These are phyloP conservation scores for Basipetospora chlamydospora DNA, from an alignment of 2,329 filamentous ascomycete genomes.

Conservation along the genomic window DNA sequence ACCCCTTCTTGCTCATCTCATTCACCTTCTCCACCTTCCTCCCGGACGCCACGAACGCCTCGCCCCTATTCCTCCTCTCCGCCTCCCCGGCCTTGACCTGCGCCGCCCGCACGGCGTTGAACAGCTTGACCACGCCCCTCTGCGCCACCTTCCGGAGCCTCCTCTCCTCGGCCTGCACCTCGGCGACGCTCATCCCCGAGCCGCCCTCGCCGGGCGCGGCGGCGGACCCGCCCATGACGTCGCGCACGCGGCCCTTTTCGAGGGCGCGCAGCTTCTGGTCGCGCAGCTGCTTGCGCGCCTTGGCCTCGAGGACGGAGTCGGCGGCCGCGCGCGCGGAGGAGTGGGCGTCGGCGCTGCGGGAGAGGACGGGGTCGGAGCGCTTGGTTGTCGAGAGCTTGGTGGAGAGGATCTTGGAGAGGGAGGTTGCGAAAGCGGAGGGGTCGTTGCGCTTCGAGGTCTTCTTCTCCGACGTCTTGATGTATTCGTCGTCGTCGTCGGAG, in stretches of 20 bases:
- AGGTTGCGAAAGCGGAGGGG: conserved; percentile 78
- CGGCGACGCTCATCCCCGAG: conserved; percentile 29
- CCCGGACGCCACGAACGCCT: conserved; percentile 63
- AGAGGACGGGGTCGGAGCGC: conserved; percentile 79
- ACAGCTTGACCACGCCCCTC: conserved; percentile 86
- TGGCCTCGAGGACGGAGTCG: conserved; percentile 66
- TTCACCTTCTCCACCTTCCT: conserved; percentile 77
- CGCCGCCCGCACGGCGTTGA: conserved; percentile 86
- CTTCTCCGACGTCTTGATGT: too few relatives aligned
- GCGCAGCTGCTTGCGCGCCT: conserved; percentile 63
- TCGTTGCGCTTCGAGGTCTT: conserved; percentile 76
- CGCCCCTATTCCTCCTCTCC: conserved; percentile 51
- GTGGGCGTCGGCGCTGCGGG: conserved; percentile 62
- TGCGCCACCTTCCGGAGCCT: conserved; percentile 76
- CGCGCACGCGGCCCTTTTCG: conserved; percentile 78
- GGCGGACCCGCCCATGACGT: conserved; percentile 46
- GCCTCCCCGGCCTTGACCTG: conserved; percentile 80
- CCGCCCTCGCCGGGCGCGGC: conserved; percentile 4
- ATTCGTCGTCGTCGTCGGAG: conserved; percentile 19
- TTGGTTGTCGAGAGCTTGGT: conserved; percentile 75
- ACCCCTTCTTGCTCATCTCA: conserved; percentile 95
- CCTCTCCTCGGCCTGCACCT: conserved; percentile 58
- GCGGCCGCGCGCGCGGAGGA: conserved; percentile 57
- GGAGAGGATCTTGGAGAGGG: conserved; percentile 80
- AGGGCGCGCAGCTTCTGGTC: conserved; percentile 65